Evolutionary conservation across 768 basidiomycete species (phyloP).

Genomic region (Scleroderma bovista): DNA sequence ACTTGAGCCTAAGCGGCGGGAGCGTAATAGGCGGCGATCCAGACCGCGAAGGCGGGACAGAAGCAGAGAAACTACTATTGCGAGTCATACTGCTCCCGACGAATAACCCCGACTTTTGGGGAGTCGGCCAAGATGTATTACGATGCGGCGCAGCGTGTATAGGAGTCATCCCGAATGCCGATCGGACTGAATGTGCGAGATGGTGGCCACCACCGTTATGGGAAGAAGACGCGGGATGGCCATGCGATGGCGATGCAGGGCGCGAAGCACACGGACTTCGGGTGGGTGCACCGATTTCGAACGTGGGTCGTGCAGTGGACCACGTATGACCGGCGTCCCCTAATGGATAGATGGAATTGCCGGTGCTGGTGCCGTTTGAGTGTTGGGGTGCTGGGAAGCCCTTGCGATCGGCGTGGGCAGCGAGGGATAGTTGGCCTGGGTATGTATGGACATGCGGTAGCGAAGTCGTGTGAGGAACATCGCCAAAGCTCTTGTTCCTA

Average conservation of each 20-base stretch:
- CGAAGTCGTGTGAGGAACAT: conserved; percentile 23
- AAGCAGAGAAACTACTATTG: conserved; percentile 7
- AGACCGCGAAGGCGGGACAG: conserved; percentile 54
- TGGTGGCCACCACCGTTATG: not conserved
- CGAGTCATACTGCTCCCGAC: not conserved
- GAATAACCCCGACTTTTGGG: conserved; percentile 13
- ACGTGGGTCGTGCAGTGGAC: conserved; percentile 13
- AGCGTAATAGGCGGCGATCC: conserved; percentile 67
- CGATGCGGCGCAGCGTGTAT: conserved; percentile 41
- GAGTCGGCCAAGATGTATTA: conserved; percentile 36
- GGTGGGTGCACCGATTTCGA: conserved; percentile 26
- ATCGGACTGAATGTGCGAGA: conserved; percentile 61
- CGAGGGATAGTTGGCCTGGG: conserved; percentile 27
- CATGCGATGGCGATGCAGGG: conserved; percentile 52
- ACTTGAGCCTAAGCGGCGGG: conserved; percentile 55
- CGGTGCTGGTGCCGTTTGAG: conserved; percentile 63
- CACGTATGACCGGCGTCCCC: conserved; percentile 8
- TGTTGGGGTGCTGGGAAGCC: conserved; percentile 52
- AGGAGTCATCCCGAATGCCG: conserved; percentile 91
- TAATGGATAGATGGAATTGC: conserved; percentile 42
- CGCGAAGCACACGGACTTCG: conserved; percentile 51
- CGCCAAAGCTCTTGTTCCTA: conserved; percentile 28
- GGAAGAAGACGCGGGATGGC: conserved; percentile 4
- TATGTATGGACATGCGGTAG: conserved; percentile 29
- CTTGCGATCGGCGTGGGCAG: conserved; percentile 20